Evolutionary conservation across 2,329 filamentous ascomycete genomes (phyloP).

Genomic region (Clarireedia sp.): DNA sequence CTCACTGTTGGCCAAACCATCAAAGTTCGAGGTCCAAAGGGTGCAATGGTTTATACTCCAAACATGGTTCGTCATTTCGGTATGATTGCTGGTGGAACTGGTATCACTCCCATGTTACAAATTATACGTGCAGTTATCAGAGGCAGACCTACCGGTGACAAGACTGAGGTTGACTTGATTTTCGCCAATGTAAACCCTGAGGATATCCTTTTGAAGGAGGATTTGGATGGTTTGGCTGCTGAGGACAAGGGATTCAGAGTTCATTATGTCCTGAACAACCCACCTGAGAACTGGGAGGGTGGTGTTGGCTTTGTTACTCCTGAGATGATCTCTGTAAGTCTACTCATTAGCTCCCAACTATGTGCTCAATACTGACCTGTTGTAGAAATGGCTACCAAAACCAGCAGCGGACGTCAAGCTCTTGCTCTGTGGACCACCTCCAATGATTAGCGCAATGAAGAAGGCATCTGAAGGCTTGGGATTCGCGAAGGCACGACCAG

Average conservation of each 20-base stretch:
- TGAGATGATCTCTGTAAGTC: constrained; percentile 82
- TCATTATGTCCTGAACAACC: constrained; percentile 95
- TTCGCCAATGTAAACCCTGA: constrained; percentile 93
- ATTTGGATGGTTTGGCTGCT: constrained; percentile 70
- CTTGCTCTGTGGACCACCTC: constrained; percentile 87
- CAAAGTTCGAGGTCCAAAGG: constrained; percentile 89
- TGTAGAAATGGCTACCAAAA: constrained; percentile 69
- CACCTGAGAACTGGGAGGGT: constrained; percentile 83
- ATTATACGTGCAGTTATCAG: constrained; percentile 84
- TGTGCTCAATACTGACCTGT: neutral
- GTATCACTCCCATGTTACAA: constrained; percentile 98
- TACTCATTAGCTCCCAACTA: neutral
- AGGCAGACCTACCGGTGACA: constrained; percentile 70
- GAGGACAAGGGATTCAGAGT: constrained; percentile 78
- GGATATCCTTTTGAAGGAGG: constrained; percentile 89
- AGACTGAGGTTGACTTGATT: constrained; percentile 85
- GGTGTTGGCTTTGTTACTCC: constrained; percentile 91
- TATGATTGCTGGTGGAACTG: constrained; percentile 96
- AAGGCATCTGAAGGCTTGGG: constrained; percentile 85
- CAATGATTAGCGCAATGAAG: constrained; percentile 96
- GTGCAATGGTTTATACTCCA: constrained; percentile 92
- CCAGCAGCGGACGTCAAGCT: constrained; percentile 86
- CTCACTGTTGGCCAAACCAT: constrained; percentile 80
- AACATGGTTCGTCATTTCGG: constrained; percentile 96
- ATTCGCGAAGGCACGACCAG: constrained; percentile 84